Evolutionary conservation across 371 early-diverging fungal genomes (phyloP).

Genomic region (Mucor racemosus): DNA sequence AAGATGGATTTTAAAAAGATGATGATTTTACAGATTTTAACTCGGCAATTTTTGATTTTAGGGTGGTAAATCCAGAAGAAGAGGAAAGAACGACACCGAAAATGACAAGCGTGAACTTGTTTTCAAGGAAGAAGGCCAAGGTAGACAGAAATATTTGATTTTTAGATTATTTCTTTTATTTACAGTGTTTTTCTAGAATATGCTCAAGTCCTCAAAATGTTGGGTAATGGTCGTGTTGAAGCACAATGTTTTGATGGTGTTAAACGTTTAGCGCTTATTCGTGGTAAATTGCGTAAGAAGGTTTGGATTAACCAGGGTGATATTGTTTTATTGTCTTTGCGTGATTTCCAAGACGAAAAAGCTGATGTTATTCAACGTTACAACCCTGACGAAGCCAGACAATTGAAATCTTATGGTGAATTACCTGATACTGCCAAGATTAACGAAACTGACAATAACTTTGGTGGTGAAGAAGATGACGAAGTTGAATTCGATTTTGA

Average conservation of each 20-base stretch:
- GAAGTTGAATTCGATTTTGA: constrained; percentile 92
- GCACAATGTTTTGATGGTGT: constrained; percentile 94
- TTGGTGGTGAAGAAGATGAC: constrained; percentile 74
- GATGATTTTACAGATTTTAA: too few species aligned
- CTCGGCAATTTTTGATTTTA: constrained; percentile 26
- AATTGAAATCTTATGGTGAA: constrained; percentile 94
- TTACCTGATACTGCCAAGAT: constrained; percentile 94
- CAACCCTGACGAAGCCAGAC: constrained; percentile 97
- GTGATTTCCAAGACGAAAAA: constrained; percentile 97
- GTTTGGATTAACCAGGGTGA: constrained; percentile 98
- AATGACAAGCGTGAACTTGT: constrained; percentile 93
- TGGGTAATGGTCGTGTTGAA: constrained; percentile 97
- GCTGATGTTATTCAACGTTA: constrained; percentile 99
- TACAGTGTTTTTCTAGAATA: constrained; percentile 72
- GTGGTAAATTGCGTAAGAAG: constrained; percentile 98
- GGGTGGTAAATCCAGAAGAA: constrained; percentile 97
- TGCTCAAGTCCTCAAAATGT: constrained; percentile 93
- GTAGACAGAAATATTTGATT: constrained; percentile 27
- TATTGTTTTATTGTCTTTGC: constrained; percentile 91
- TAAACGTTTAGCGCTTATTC: constrained; percentile 94
- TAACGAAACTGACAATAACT: constrained; percentile 74
- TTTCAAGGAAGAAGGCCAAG: constrained; percentile 95
- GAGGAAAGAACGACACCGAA: constrained; percentile 98
- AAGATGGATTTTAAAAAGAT: not conserved
- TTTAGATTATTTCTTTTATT: not conserved